Base-by-base conservation (phyloP, 257 asterid species). In the Nicotiana paniculata region DNA sequence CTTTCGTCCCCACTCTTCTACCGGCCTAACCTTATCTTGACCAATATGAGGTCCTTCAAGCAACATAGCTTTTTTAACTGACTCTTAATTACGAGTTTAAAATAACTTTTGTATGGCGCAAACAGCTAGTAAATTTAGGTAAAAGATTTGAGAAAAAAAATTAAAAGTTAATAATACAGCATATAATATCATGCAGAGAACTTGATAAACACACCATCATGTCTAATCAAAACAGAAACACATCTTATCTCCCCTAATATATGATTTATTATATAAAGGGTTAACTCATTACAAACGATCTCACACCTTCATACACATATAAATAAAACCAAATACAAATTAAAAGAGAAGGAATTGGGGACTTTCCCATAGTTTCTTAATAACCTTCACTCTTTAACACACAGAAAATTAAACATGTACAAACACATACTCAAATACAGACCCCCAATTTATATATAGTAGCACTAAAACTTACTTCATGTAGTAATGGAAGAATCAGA, bases 401-500 rank as follows among this genome's bases (percentile, higher is more conserved):
- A 12, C 54, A 59, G 17, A 28, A 32, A 28, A 26, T 43, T 43
- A 43, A 66, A 37, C n/a, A 26, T 66, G 17, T 30, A 24, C 70
- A 66, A 66, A 4, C 57, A n/a, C 15, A 33, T 30, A 77, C 24
- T 21, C 28, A 55, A n/a, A 58, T 5, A 11, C 65, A 58, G 21
- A 21, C 6, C 26, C 28, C 18, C 57, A 15, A 9, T 53, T 55
- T 5, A 28, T 58, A 61, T 18, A 5, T 24, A 21, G 32, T 63
- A 26, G 16, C 11, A 37, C 11, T 65, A 28, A 82, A 82, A 82
- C 82, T 79, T 62, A 62, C 82, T 79, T 59, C 18, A 58, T 61
- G 39, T 79, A 62, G 55, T 13, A 62, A 55, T 11, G 9, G 57
- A 57, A 9, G 53, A 18, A 68, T 84, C 81, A 35, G 85, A 86